These are phyloP conservation scores for Auricularia cornea DNA, from an alignment of 768 basidiomycete genomes.

Conservation along the genomic window DNA sequence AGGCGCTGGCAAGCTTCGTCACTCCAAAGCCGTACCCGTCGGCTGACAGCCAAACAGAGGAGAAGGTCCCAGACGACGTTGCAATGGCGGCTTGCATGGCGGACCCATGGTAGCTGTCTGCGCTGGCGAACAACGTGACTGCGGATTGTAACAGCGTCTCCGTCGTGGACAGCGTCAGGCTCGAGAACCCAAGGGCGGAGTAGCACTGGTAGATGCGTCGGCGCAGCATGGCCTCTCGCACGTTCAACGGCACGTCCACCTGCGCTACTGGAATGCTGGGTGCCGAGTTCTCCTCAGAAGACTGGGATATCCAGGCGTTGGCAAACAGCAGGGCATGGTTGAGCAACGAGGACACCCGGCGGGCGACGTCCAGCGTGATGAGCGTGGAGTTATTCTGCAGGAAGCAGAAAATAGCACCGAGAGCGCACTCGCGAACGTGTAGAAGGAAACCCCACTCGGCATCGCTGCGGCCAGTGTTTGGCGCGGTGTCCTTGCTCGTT, in stretches of 20 bases:
- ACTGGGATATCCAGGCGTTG: constrained; percentile 68
- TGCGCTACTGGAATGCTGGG: constrained; percentile 23
- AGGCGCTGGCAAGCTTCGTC: constrained; percentile 52
- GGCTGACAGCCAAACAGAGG: constrained; percentile 72
- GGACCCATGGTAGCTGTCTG: constrained; percentile 75
- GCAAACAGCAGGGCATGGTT: constrained; percentile 87
- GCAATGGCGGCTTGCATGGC: constrained; percentile 89
- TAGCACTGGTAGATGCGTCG: constrained; percentile 88
- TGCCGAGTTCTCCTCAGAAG: constrained; percentile 55
- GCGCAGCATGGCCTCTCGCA: constrained; percentile 76
- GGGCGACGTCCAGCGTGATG: constrained; percentile 83
- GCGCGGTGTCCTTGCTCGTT: constrained; percentile 71
- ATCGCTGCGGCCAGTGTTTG: constrained; percentile 50
- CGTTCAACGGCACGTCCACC: constrained; percentile 51
- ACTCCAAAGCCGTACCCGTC: constrained; percentile 94
- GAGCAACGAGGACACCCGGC: constrained; percentile 78
- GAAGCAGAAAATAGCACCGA: constrained; percentile 85
- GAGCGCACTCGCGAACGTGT: constrained; percentile 81
- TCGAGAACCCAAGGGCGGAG: constrained; percentile 65
- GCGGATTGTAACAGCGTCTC: constrained; percentile 70
- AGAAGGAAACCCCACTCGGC: constrained; percentile 89
- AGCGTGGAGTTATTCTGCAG: constrained; percentile 70
- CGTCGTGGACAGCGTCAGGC: constrained; percentile 79
- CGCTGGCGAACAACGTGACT: constrained; percentile 74
- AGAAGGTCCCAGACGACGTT: constrained; percentile 74